phyloP scores from a whole-genome alignment of 2,329 filamentous ascomycete species.

The Leptosphaerulina australis region DNA sequence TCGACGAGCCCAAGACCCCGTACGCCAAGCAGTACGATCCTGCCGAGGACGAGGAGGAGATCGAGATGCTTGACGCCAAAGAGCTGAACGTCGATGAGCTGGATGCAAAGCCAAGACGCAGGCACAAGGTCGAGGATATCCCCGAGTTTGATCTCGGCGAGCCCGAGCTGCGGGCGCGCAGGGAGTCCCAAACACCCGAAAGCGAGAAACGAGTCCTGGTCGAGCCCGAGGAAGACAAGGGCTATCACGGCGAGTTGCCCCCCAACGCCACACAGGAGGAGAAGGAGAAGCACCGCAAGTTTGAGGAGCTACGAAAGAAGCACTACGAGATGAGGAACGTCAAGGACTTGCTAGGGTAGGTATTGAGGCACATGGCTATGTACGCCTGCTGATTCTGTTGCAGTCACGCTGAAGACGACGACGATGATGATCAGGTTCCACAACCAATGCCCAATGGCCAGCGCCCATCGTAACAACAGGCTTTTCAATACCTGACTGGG shows the following conservation, averaged over 20 bases:
- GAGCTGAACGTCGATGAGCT: slow-evolving; percentile 73
- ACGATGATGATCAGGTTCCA: slow-evolving; percentile 32
- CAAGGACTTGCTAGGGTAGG: slow-evolving; percentile 79
- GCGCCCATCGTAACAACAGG: slow-evolving; percentile 16
- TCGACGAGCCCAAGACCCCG: slow-evolving; percentile 96
- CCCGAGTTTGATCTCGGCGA: slow-evolving; percentile 91
- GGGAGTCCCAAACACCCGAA: slow-evolving; percentile 48
- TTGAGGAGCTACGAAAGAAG: slow-evolving; percentile 89
- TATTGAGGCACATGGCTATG: neutral
- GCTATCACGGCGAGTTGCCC: slow-evolving; percentile 65
- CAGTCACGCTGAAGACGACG: slow-evolving; percentile 33
- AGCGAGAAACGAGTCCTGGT: slow-evolving; percentile 83
- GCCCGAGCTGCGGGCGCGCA: slow-evolving; percentile 66
- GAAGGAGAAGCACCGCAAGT: slow-evolving; percentile 86
- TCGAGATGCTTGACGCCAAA: slow-evolving; percentile 68
- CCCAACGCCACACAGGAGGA: slow-evolving; percentile 68
- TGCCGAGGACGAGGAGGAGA: slow-evolving; percentile 80
- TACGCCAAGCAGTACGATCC: slow-evolving; percentile 94
- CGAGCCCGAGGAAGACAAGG: slow-evolving; percentile 56
- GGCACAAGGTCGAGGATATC: slow-evolving; percentile 72
- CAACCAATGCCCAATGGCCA: slow-evolving; percentile 31
- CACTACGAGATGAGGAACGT: slow-evolving; percentile 99
- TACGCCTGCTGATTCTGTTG: slow-evolving; percentile 6
- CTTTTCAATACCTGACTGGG: neutral
- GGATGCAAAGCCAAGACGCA: slow-evolving; percentile 60